These are phyloP conservation scores for Mycena citricolor DNA, from an alignment of 1,284 basidiomycete genomes.

Conservation along the genomic window DNA sequence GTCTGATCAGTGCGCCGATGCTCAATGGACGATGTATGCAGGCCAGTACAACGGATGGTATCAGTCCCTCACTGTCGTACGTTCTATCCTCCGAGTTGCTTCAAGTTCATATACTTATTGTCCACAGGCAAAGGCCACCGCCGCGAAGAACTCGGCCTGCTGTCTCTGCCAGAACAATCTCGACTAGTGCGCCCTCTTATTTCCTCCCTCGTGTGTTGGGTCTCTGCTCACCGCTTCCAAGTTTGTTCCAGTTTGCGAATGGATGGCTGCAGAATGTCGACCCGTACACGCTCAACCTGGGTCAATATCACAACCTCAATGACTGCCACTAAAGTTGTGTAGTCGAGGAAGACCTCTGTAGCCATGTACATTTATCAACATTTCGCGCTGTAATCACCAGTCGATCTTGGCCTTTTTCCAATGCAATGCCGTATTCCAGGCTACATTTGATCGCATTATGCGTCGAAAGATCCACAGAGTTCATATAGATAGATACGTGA, in stretches of 20 bases:
- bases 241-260: constrained; percentile 76
- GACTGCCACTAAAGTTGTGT: too few relatives aligned
- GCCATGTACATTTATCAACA: too few relatives aligned
- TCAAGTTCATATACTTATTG: constrained; percentile 14
- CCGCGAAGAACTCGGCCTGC: constrained; percentile 49
- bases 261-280: constrained; percentile 74
- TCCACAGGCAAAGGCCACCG: constrained; percentile 55
- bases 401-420: too few relatives aligned
- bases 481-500: too few relatives aligned
- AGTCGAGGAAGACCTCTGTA: too few relatives aligned
- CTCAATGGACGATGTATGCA: too few relatives aligned
- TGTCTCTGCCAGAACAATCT: constrained; percentile 79
- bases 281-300: constrained; percentile 52
- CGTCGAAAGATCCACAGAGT: too few relatives aligned
- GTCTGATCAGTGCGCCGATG: too few relatives aligned
- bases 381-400: too few relatives aligned
- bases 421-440: too few relatives aligned
- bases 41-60: constrained; percentile 81
- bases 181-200: constrained; percentile 58
- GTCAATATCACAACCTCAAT: constrained; percentile 71
- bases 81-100: constrained; percentile 25
- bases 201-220: constrained; percentile 26
- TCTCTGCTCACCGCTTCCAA: constrained; percentile 42
- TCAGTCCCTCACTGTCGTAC: constrained; percentile 58
- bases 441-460: too few relatives aligned